phyloP scores from a whole-genome alignment of 495 filamentous ascomycete species.

The Poronia punctata region DNA sequence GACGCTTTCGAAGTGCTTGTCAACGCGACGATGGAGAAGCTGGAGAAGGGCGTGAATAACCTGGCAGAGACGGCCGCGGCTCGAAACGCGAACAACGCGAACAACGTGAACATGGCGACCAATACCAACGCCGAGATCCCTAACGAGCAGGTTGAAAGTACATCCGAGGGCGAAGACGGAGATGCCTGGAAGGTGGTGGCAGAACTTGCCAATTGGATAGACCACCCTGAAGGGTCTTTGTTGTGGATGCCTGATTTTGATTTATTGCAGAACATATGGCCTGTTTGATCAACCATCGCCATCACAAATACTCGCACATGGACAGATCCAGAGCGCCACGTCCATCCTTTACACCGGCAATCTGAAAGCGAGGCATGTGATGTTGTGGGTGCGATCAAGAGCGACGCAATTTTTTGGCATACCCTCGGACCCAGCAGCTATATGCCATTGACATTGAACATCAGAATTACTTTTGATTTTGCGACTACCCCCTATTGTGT shows the following conservation, averaged over 20 bases:
- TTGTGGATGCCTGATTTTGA: conserved; percentile 14
- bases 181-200: conserved; percentile 14
- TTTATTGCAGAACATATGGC: conserved; percentile 9
- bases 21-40: conserved; percentile 48
- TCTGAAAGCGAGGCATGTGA: too few species aligned
- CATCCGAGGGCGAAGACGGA: conserved; percentile 7
- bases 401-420: too few species aligned
- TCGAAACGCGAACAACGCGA: conserved; percentile 4
- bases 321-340: too few species aligned
- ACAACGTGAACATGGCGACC: too few species aligned
- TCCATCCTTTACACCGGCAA: too few species aligned
- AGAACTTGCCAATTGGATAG: conserved; percentile 11
- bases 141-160: conserved; percentile 1
- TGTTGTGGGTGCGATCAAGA: too few species aligned
- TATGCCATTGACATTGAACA: too few species aligned
- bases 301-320: too few species aligned
- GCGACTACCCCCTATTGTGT: too few species aligned
- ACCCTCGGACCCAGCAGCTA: too few species aligned
- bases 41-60: conserved; percentile 16
- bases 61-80: conserved; percentile 9
- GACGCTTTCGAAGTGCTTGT: conserved; percentile 49
- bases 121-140: conserved; percentile 3
- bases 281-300: too few species aligned
- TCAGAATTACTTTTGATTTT: too few species aligned
- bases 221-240: conserved; percentile 10